Evolutionary conservation across 306 rosid genomes (phyloP), one percentile per base, ranked within the genome.

Genomic region (Elaeagnus macrophylla): DNA sequence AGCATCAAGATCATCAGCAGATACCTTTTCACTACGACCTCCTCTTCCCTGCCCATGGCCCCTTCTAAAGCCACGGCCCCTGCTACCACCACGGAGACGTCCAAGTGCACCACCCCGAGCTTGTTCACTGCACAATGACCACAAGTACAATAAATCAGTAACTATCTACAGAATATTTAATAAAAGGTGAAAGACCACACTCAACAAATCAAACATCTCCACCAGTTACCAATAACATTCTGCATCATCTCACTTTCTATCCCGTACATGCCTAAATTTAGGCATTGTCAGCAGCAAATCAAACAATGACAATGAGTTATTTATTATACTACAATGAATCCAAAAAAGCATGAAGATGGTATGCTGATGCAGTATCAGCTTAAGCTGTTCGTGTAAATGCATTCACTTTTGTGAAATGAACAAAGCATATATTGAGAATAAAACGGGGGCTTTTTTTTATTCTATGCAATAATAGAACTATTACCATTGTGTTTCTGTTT

Each of bases 1-100:
- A 56, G 95, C 94, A 79, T 93, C 96, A 67, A 93, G 88, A 60
- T 84, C 99, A 51, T 84, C 96, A 11, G 96, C 95, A 39, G 95
- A 93, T 50, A 88, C 54, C 66, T 84, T 93, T 64, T 88, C 95
- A 7, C 67, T 89, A 59, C 77, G 82, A 40, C 79, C 79, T 48
- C 75, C 81, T 62, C 76, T 66, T 37, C 79, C 77, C 44, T 63
- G 60, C 36, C 72, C 80, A 25, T 78, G 61, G 13, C 79, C 81
- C 47, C 81, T 61, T 52, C 73, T 76, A 47, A 55, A 67, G 38
- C 99, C 95, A 44, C 88, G 84, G 39, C 82, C 75, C 12, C 72
- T 44, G 14, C 70, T 60, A 18, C 94, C 87, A 1, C 75, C 85
- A 20, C 84, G 82, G 9, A 61, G 71, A 65, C 84, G 77, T 61